Conservation (phyloP, 176 grass and related monocot species). For the Hordeum marinum region DNA sequence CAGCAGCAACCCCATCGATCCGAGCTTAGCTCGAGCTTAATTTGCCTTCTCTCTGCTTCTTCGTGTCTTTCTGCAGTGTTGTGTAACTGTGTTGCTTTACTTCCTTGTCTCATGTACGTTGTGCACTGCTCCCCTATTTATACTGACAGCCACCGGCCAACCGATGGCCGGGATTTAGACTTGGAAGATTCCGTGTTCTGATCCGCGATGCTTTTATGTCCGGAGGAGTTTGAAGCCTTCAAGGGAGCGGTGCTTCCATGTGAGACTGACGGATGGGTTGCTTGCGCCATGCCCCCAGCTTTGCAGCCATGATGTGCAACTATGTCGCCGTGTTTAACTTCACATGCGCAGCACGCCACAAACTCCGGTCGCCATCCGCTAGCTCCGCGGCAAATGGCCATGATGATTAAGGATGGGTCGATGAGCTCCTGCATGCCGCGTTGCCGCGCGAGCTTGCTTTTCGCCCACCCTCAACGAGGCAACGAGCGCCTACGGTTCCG, state of each 20-base stretch:
- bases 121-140: constrained; percentile 13
- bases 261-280: background rate
- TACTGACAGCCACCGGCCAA: background rate
- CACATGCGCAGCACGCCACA: background rate
- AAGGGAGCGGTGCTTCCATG: background rate
- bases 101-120: background rate
- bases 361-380: background rate
- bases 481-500: too few species aligned
- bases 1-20: constrained; percentile 5
- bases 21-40: background rate
- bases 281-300: too few species aligned
- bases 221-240: background rate
- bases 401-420: background rate
- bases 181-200: background rate
- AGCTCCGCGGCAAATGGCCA: background rate
- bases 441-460: too few species aligned
- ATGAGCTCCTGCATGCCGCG: too few species aligned
- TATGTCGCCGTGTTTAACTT: background rate
- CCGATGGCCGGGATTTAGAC: background rate
- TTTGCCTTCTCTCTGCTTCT: background rate
- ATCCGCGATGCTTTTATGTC: background rate
- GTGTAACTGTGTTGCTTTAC: background rate
- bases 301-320: background rate
- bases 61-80: background rate
- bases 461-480: too few species aligned